A percentile compares a stretch with the other conserved stretches of the same genome.
Conservation (phyloP, 2,329 filamentous ascomycete species). For the Dendryphion nanum region DNA sequence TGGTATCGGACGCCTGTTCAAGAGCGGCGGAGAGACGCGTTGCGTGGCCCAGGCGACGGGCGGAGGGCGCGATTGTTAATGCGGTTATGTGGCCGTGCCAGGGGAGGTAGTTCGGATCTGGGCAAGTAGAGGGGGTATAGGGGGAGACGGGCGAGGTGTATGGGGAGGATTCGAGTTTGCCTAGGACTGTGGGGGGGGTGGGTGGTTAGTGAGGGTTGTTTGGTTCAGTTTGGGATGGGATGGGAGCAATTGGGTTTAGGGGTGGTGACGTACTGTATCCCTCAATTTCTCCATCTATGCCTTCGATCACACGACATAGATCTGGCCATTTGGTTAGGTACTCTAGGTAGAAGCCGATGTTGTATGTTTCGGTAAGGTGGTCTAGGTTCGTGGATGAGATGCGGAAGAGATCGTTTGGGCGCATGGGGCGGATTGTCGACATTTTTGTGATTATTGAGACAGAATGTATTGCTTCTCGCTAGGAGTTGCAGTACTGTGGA, state of each 20-base stretch:
- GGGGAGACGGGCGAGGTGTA: slow-evolving; percentile 72
- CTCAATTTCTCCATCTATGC: slow-evolving; percentile 81
- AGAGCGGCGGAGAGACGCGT: slow-evolving; percentile 78
- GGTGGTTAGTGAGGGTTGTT: slow-evolving; percentile 3
- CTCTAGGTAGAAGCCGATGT: slow-evolving; percentile 90
- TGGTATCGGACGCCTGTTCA: slow-evolving; percentile 76
- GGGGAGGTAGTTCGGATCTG: slow-evolving; percentile 75
- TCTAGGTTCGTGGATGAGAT: slow-evolving; percentile 96
- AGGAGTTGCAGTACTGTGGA: too few species aligned
- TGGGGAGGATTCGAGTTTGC: slow-evolving; percentile 81
- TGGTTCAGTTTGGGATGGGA: neutral
- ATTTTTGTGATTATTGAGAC: slow-evolving; percentile 46
- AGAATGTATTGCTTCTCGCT: too few species aligned
- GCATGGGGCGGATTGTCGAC: slow-evolving; percentile 82
- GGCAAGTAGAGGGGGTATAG: slow-evolving; percentile 59
- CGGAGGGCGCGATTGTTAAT: slow-evolving; percentile 84
- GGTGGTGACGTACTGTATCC: slow-evolving; percentile 72
- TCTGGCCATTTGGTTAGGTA: slow-evolving; percentile 96
- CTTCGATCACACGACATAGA: slow-evolving; percentile 89
- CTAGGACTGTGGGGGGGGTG: slow-evolving; percentile 68
- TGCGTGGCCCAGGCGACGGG: slow-evolving; percentile 82
- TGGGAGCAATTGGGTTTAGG: neutral
- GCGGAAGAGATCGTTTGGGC: slow-evolving; percentile 68
- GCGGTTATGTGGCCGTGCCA: slow-evolving; percentile 99
- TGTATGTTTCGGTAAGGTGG: slow-evolving; percentile 96